Evolutionary conservation across 495 filamentous ascomycete genomes (phyloP).

Genomic region (Aspergillus bridgeri): DNA sequence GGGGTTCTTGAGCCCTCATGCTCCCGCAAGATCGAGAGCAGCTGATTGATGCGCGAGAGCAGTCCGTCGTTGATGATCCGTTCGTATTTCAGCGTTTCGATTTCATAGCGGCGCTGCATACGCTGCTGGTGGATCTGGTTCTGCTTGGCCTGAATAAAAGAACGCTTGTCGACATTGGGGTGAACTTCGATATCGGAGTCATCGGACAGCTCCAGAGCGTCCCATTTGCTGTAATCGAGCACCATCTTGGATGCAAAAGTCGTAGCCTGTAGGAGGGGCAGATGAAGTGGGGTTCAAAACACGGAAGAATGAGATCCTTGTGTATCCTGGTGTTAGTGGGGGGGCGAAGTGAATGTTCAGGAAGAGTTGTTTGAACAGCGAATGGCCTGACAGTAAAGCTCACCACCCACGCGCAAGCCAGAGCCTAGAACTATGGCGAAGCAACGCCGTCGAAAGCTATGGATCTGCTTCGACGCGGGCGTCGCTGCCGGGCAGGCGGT

Average conservation of each 20-base stretch:
- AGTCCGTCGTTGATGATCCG: slow-evolving; percentile 89
- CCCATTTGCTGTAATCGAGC: slow-evolving; percentile 96
- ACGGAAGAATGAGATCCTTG: not conserved
- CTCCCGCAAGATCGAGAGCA: slow-evolving; percentile 65
- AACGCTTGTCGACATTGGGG: slow-evolving; percentile 97
- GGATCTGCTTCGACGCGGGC: slow-evolving; percentile 33
- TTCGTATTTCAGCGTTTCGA: slow-evolving; percentile 89
- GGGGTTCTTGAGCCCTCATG: slow-evolving; percentile 68
- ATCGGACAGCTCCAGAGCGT: slow-evolving; percentile 90
- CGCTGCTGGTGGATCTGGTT: slow-evolving; percentile 92
- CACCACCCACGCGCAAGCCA: not conserved
- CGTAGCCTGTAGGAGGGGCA: slow-evolving; percentile 19
- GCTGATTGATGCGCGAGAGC: slow-evolving; percentile 72
- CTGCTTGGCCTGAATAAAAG: slow-evolving; percentile 98
- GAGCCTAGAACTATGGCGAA: slow-evolving; percentile 2
- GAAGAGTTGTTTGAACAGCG: not conserved
- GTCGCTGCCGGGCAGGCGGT: slow-evolving; percentile 25
- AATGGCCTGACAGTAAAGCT: not conserved
- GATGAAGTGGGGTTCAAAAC: slow-evolving; percentile 13
- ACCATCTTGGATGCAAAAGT: slow-evolving; percentile 58
- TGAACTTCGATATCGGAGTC: slow-evolving; percentile 98
- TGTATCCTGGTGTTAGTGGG: too few species aligned
- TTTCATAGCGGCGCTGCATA: slow-evolving; percentile 76
- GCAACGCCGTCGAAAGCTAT: slow-evolving; percentile 31
- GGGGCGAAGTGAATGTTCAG: too few species aligned